Base-by-base conservation (phyloP, 164 flowering plant genomes). In the Macadamia integrifolia region DNA sequence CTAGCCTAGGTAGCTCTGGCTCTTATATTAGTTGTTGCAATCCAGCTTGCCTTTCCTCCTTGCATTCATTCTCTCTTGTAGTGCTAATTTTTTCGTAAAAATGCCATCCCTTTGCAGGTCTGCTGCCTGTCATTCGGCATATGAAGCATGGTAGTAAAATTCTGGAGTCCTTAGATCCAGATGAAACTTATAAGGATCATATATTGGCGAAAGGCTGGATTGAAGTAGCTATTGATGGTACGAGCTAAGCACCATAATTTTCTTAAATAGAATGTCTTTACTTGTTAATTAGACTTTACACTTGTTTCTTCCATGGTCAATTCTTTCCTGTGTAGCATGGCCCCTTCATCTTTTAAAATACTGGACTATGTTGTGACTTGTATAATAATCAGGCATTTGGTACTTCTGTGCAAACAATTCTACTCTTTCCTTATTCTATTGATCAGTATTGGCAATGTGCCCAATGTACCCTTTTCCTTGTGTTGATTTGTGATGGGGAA, bases 141-240 rank as follows among this genome's bases (percentile, higher is more conserved):
- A 69, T 95, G 75, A 78, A 76, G 72, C 85, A 71, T 76, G 80
- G 71, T 67, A 92, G 82, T 58, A 80, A 69, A 75, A 66, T 66
- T 69, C 67, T 92, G 55, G 79, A 80, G 65, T 77, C 91, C 53
- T 69, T 73, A 53, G 90, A 85, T 71, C 43, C 65, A 49, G 44
- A 76, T 60, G 76, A 80, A 59, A 66, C 63, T 63, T 52, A 84
- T 9, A 76, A 73, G 71, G 79, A 76, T 66, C 62, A 65, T 55
- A 50, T 71, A 48, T 1, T 52, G 62, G 76, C 72, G 68, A 80
- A 80, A 46, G 77, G 72, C 62, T 75, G 79, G 71, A 75, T 95
- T 78, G 93, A 95, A 76, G 97, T 80, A 44, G 70, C 72, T 35
- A 60, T 84, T 64, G 80, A 72, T 77, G 94, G 99, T 95, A 86